Conservation (phyloP, 768 basidiomycete genomes). For the Russula griseocarnosa region DNA sequence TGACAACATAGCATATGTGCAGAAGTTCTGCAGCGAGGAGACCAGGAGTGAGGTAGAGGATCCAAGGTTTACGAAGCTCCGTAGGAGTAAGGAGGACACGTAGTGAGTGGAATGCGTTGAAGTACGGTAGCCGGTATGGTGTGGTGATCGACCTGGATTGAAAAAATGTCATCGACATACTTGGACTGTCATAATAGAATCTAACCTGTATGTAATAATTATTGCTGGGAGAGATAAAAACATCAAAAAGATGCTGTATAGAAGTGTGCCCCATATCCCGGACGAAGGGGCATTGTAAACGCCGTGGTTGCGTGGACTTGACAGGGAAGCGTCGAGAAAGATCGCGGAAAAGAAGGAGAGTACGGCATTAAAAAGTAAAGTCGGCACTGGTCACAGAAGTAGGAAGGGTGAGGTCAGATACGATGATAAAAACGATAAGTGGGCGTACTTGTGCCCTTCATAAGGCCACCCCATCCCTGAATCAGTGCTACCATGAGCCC, state of each 20-base stretch:
- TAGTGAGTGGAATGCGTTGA: conserved; percentile 53
- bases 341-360: conserved; percentile 56
- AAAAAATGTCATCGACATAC: neutral
- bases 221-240: conserved; percentile 63
- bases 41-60: conserved; percentile 75
- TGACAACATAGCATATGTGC: conserved; percentile 45
- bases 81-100: conserved; percentile 76
- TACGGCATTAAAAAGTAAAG: conserved; percentile 45
- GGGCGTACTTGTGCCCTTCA: conserved; percentile 65
- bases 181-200: neutral
- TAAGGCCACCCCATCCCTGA: conserved; percentile 67
- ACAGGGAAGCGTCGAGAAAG: conserved; percentile 50
- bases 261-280: conserved; percentile 55
- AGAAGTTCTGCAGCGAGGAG: conserved; percentile 44
- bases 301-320: conserved; percentile 52
- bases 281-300: conserved; percentile 60
- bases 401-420: conserved; percentile 32
- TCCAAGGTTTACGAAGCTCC: conserved; percentile 74
- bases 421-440: neutral
- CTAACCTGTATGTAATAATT: conserved; percentile 74
- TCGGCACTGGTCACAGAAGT: conserved; percentile 43
- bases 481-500: conserved; percentile 21
- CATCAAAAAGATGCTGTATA: conserved; percentile 63
- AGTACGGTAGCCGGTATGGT: conserved; percentile 68
- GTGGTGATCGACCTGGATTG: conserved; percentile 70